Evolutionary conservation across 257 asterid species (phyloP).

Genomic region (Echium plantagineum): DNA sequence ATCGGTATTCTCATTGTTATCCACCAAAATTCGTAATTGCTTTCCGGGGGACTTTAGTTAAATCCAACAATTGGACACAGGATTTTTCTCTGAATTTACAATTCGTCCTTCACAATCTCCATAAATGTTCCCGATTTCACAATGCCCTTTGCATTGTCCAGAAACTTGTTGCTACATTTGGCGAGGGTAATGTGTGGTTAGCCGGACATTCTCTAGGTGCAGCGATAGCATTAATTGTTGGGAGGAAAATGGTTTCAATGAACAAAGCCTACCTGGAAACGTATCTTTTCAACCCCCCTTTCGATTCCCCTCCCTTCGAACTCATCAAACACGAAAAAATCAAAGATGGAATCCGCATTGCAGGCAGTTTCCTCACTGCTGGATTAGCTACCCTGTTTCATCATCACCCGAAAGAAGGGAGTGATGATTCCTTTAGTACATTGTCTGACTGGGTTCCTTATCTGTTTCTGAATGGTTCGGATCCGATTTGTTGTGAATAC

Average conservation of each 20-base stretch:
- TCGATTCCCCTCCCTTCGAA: conserved; percentile 4
- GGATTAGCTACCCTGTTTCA: not conserved
- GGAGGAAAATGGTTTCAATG: not conserved
- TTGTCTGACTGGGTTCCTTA: conserved; percentile 8
- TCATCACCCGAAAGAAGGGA: not conserved
- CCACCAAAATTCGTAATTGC: conserved; percentile 47
- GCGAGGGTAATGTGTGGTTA: conserved; percentile 6
- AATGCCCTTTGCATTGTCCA: not conserved
- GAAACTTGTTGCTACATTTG: not conserved
- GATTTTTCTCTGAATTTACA: not conserved
- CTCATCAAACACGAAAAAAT: conserved; percentile 1
- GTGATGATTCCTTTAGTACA: not conserved
- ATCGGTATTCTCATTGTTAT: conserved; percentile 15
- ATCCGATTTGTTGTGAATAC: conserved; percentile 5
- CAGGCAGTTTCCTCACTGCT: conserved; percentile 2
- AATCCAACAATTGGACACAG: not conserved
- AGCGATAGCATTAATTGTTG: conserved; percentile 2
- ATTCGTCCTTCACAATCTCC: not conserved
- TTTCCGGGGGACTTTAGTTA: conserved; percentile 1
- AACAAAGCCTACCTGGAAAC: not conserved
- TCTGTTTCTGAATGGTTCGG: conserved; percentile 4
- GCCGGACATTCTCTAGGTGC: conserved; percentile 11
- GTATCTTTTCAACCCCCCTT: conserved; percentile 11
- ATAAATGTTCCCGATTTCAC: not conserved
- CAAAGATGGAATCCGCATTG: conserved; percentile 4